Base-by-base conservation (phyloP, 2,329 filamentous ascomycete genomes). In the Aspergillus terreus region DNA sequence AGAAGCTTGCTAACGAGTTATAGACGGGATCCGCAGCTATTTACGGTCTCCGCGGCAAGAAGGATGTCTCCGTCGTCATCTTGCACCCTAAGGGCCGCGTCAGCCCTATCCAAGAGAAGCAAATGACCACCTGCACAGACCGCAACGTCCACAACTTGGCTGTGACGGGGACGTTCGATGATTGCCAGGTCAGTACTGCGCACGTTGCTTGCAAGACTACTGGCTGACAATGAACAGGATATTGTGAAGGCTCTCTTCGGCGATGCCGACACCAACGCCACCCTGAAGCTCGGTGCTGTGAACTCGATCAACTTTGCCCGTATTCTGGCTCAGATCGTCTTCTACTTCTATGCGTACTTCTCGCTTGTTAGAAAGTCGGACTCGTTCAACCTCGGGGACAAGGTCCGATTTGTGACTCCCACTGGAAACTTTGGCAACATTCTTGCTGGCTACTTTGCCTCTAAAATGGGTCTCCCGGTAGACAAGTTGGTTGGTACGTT, bases 351-450 rank as follows among this genome's bases (percentile, higher is more conserved):
- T 72, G 85, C 94, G 11, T 97, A 97, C 79, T 96, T 96, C 74
- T 77, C 85, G 12, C 84, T 99, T 32, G 80, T 78, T 54, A 77
- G 80, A 46, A 82, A 51, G 44, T 51, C 82, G 4, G 66, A 80
- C 0, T 71, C 75, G 14, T 87, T 87, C 70, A 80, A 83, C 52
- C 64, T 86, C 21, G 82, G 81, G 4, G 59, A 61, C 12, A 63
- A 63, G 59, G 80, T 94, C 36, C 86, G 92, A 54, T 95, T 92
- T 64, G 88, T 95, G 7, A 90, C 95, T 0, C 94, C 94, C 2
- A 95, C 92, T 0, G 94, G 94, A 50, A 97, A 99, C 78, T 99
- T 99, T 72, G 90, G 94, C 56, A 90, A 97, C 68, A 91, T 99
- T 59, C 79, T 97, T 4, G 73, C 74, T 6, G 92, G 92, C 46